Evolutionary conservation across 768 basidiomycete species (phyloP).

Genomic region (Rhizopogon vesiculosus): DNA sequence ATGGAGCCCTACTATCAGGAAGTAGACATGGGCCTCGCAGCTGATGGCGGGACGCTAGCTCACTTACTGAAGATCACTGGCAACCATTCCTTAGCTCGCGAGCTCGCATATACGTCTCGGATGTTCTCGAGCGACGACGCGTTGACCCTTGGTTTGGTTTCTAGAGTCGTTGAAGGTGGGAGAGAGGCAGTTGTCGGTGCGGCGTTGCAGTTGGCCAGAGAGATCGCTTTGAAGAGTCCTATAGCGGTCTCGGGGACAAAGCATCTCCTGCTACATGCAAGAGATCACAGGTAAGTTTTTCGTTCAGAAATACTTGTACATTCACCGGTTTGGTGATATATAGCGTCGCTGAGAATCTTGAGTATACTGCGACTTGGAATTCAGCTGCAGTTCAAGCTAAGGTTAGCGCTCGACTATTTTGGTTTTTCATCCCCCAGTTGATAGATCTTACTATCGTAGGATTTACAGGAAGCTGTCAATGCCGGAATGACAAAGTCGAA

Average conservation of each 20-base stretch:
- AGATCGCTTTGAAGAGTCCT: slow-evolving; percentile 74
- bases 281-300: slow-evolving; percentile 66
- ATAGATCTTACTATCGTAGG: neutral
- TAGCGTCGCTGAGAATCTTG: slow-evolving; percentile 42
- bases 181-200: slow-evolving; percentile 59
- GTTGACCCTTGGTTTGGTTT: slow-evolving; percentile 64
- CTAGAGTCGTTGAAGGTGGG: slow-evolving; percentile 63
- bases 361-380: slow-evolving; percentile 59
- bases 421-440: neutral
- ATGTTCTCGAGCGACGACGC: slow-evolving; percentile 71
- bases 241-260: slow-evolving; percentile 77
- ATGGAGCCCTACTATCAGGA: slow-evolving; percentile 46
- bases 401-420: slow-evolving; percentile 21
- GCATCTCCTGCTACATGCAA: slow-evolving; percentile 67
- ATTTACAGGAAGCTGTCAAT: slow-evolving; percentile 4
- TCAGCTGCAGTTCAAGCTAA: slow-evolving; percentile 43
- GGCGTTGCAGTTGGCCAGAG: slow-evolving; percentile 59
- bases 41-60: slow-evolving; percentile 85
- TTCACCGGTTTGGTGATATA: neutral
- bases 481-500: neutral
- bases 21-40: slow-evolving; percentile 82
- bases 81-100: slow-evolving; percentile 66
- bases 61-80: slow-evolving; percentile 74
- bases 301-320: neutral
- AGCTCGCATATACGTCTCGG: slow-evolving; percentile 73